A percentile compares a stretch with the other conserved stretches of the same genome.
Conservation (phyloP, 192 early-diverging fungal genomes). For the Pilaira anomala region DNA sequence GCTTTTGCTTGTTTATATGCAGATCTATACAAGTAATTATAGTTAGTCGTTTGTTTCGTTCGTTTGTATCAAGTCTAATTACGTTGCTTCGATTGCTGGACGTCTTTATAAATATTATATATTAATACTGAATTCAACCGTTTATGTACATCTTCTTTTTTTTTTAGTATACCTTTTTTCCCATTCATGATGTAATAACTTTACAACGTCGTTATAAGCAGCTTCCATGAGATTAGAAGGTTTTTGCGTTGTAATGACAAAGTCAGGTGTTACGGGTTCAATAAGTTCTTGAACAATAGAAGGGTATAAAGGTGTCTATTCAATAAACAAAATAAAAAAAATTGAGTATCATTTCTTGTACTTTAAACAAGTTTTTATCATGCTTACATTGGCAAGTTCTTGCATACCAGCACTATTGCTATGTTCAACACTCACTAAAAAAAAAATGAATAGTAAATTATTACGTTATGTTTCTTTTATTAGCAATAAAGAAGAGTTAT, state of each 20-base stretch:
- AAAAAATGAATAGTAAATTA: neutral
- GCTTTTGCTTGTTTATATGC: slow-evolving; percentile 9
- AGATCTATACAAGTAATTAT: neutral
- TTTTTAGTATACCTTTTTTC: neutral
- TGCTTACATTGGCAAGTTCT: slow-evolving; percentile 3
- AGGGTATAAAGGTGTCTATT: slow-evolving; percentile 15
- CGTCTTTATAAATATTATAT: neutral
- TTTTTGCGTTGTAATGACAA: neutral
- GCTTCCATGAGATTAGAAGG: neutral
- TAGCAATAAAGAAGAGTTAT: neutral
- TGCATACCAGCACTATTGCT: neutral
- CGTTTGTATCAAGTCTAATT: neutral
- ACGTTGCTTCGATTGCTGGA: slow-evolving; percentile 16
- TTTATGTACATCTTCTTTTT: neutral
- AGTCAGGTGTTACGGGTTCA: neutral
- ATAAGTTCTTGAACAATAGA: slow-evolving; percentile 6
- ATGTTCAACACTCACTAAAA: slow-evolving; percentile 1
- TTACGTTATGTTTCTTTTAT: neutral
- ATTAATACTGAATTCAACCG: neutral
- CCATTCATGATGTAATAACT: slow-evolving; percentile 4
- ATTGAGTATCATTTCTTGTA: too few species aligned
- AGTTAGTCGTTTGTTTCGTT: neutral
- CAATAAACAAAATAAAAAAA: neutral
- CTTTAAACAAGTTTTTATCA: neutral
- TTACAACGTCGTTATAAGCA: neutral